Percentiles rank a stretch among this genome's conserved stretches.
Conservation (phyloP, 352 stramenopile species). For the Pythium biforme region DNA sequence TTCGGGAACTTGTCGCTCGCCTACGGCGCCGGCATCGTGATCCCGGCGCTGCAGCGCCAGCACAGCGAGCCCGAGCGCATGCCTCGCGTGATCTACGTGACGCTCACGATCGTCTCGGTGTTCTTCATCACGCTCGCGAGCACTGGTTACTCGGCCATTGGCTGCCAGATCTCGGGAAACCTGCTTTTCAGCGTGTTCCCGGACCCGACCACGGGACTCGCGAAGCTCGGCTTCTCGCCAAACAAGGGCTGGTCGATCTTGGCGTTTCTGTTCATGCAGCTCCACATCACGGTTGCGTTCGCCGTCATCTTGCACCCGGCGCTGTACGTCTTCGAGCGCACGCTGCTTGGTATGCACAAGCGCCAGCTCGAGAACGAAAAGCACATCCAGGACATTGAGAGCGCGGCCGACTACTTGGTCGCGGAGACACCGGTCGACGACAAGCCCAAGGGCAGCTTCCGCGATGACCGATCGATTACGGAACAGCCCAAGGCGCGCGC, state of each 20-base stretch:
- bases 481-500: not conserved
- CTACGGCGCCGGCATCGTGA: constrained; percentile 37
- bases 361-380: constrained; percentile 1
- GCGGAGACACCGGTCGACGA: constrained; percentile 1
- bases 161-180: constrained; percentile 37
- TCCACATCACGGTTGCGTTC: constrained; percentile 42
- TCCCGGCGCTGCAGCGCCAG: constrained; percentile 33
- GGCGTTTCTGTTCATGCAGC: constrained; percentile 42
- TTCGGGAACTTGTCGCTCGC: constrained; percentile 40
- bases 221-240: constrained; percentile 29
- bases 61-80: constrained; percentile 35
- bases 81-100: constrained; percentile 38
- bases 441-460: not conserved
- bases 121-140: constrained; percentile 32
- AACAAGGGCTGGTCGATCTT: constrained; percentile 27
- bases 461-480: not conserved
- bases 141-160: constrained; percentile 28
- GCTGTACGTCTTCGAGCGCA: constrained; percentile 30
- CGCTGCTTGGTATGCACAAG: constrained; percentile 30
- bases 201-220: constrained; percentile 1
- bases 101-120: constrained; percentile 33
- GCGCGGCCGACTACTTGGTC: constrained; percentile 3
- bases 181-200: constrained; percentile 31
- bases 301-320: constrained; percentile 32
- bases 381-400: constrained; percentile 19